Conservation (phyloP, 352 stramenopile species). For the Aphanomyces cochlioides region DNA sequence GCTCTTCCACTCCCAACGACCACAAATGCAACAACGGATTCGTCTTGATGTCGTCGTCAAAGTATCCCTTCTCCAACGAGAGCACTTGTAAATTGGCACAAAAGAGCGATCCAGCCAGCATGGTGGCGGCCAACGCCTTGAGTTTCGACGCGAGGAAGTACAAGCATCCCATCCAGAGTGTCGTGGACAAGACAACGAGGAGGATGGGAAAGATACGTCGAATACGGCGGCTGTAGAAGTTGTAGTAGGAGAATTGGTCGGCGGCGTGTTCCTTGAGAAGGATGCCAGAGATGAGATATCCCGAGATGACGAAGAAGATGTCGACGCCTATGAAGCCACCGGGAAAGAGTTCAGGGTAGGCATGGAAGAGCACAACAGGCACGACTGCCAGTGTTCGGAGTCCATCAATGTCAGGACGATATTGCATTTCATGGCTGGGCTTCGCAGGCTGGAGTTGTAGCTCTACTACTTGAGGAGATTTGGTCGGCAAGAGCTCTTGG, state of each 20-base stretch:
- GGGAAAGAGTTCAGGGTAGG: background rate
- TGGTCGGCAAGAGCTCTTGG: background rate
- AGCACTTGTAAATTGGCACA: conserved; percentile 27
- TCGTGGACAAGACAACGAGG: background rate
- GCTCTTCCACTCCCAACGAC: conserved; percentile 31
- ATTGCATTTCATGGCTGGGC: background rate
- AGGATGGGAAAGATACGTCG: background rate
- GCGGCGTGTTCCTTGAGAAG: background rate
- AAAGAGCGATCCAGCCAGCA: background rate
- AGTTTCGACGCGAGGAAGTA: background rate
- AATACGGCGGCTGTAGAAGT: background rate
- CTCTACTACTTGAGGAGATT: background rate
- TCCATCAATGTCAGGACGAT: conserved; percentile 1
- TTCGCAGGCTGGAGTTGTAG: background rate
- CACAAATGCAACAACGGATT: conserved; percentile 30
- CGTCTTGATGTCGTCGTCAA: conserved; percentile 22
- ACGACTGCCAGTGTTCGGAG: background rate
- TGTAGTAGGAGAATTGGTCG: background rate
- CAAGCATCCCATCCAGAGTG: background rate
- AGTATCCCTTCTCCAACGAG: conserved; percentile 25
- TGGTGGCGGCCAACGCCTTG: background rate
- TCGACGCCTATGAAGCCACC: background rate
- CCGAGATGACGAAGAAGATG: background rate
- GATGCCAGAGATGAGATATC: background rate
- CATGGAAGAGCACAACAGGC: background rate